Percentiles rank a stretch among this genome's conserved stretches.
phyloP scores from a whole-genome alignment of 768 basidiomycete genomes.

The Calvatia gigantea region DNA sequence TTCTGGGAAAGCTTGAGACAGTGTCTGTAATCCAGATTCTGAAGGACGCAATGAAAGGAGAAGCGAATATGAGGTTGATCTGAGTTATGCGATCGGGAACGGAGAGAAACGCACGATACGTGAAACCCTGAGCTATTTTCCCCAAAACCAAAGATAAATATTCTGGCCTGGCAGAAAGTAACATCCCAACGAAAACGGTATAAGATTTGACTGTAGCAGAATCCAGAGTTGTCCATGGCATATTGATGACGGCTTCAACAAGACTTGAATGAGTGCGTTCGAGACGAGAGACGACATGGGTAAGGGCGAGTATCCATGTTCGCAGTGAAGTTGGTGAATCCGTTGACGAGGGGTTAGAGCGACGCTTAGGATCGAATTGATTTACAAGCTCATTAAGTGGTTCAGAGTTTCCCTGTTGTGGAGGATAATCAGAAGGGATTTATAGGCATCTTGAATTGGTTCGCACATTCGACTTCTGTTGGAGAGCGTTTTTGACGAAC shows the following conservation, averaged over 20 bases:
- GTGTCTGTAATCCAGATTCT: constrained; percentile 73
- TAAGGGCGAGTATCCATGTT: constrained; percentile 81
- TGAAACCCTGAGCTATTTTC: constrained; percentile 82
- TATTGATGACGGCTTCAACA: constrained; percentile 79
- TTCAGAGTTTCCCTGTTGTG: constrained; percentile 61
- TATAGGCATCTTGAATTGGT: constrained; percentile 4
- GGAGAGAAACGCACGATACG: constrained; percentile 65
- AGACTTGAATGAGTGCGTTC: constrained; percentile 77
- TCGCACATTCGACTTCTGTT: constrained; percentile 66
- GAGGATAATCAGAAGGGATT: constrained; percentile 2
- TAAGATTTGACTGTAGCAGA: constrained; percentile 82
- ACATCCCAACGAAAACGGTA: constrained; percentile 85
- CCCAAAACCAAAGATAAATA: constrained; percentile 82
- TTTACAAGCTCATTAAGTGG: constrained; percentile 87
- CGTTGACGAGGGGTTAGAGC: constrained; percentile 18
- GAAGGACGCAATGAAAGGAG: constrained; percentile 7
- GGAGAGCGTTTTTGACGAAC: constrained; percentile 78
- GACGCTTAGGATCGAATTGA: constrained; percentile 64
- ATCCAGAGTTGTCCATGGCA: constrained; percentile 95
- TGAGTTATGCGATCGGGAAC: neutral
- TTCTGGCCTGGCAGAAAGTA: constrained; percentile 88
- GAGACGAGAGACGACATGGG: constrained; percentile 88
- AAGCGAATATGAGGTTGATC: neutral
- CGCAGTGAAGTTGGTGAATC: constrained; percentile 44
- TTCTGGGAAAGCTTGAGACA: constrained; percentile 56